phyloP scores from a whole-genome alignment of 1,284 basidiomycete species.

The Malassezia furfur region DNA sequence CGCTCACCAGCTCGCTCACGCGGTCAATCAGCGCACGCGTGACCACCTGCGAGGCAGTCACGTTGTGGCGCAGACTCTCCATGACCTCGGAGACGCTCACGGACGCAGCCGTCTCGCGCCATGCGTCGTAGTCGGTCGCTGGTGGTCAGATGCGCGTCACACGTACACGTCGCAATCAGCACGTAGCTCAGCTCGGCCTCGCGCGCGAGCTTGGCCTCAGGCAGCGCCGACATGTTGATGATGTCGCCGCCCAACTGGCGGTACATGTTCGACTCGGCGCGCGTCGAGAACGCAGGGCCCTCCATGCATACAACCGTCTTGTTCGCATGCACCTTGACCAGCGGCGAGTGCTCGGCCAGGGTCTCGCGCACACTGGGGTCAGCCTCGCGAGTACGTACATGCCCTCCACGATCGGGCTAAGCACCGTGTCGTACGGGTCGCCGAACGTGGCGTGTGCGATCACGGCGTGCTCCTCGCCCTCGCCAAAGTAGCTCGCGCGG shows the following conservation, averaged over 20 bases:
- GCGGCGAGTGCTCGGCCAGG: slow-evolving; percentile 16
- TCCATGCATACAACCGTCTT: slow-evolving; percentile 95
- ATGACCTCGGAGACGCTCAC: slow-evolving; percentile 84
- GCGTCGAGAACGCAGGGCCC: slow-evolving; percentile 81
- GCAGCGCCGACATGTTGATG: slow-evolving; percentile 72
- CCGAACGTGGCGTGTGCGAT: slow-evolving; percentile 92
- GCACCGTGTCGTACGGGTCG: slow-evolving; percentile 53
- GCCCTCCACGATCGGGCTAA: slow-evolving; percentile 30
- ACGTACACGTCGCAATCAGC: slow-evolving; percentile 46
- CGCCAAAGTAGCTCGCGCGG: slow-evolving; percentile 73
- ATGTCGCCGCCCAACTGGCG: slow-evolving; percentile 66
- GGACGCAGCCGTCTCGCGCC: slow-evolving; percentile 62
- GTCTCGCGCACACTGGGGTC: slow-evolving; percentile 20
- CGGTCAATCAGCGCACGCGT: slow-evolving; percentile 68
- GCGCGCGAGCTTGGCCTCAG: slow-evolving; percentile 87
- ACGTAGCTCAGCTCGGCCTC: slow-evolving; percentile 70
- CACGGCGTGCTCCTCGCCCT: slow-evolving; percentile 56
- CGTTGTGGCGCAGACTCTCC: slow-evolving; percentile 75
- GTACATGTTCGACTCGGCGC: slow-evolving; percentile 92
- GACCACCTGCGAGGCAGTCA: slow-evolving; percentile 63
- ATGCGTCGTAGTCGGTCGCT: slow-evolving; percentile 49
- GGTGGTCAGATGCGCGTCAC: slow-evolving; percentile 20
- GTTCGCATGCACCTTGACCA: slow-evolving; percentile 55
- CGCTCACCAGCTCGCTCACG: slow-evolving; percentile 52
- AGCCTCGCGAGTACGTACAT: slow-evolving; percentile 16